These are phyloP conservation scores for Conticribra weissflogii DNA, from an alignment of 108 stramenopile species.

Conservation along the genomic window DNA sequence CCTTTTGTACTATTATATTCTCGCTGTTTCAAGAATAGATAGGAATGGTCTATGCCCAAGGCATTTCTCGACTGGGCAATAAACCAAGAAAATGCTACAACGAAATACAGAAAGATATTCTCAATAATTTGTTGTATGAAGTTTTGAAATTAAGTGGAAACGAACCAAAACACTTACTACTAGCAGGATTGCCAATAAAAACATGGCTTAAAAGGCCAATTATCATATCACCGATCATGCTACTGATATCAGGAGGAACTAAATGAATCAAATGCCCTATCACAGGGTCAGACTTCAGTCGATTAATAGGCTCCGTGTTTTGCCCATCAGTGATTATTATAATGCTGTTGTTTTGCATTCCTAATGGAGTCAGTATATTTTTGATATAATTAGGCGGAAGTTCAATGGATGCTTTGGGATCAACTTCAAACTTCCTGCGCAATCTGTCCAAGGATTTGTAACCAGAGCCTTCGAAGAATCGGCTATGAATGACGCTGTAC, in stretches of 20 bases:
- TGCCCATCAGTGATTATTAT: constrained; percentile 2
- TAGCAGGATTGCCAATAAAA: not conserved
- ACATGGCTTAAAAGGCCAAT: not conserved
- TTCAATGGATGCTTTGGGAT: not conserved
- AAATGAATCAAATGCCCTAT: not conserved
- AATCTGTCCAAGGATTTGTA: not conserved
- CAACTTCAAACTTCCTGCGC: not conserved
- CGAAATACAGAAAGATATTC: not conserved
- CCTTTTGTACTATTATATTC: not conserved
- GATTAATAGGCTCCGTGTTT: not conserved
- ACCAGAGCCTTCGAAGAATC: not conserved
- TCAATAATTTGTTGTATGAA: too few species aligned
- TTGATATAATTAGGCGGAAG: not conserved
- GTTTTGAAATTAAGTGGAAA: not conserved
- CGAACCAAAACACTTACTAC: not conserved
- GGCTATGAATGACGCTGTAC: constrained; percentile 5
- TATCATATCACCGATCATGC: not conserved
- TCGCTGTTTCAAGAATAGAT: not conserved
- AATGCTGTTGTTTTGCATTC: constrained; percentile 2
- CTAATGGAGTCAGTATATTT: constrained; percentile 1
- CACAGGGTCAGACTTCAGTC: not conserved
- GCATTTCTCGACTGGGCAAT: not conserved
- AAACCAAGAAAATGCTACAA: not conserved
- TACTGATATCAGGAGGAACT: not conserved
- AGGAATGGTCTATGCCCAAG: not conserved